Percentiles rank a stretch among this genome's conserved stretches.
These are phyloP conservation scores for Spathaspora arborariae DNA, from an alignment of 805 yeast species.

Conservation along the genomic window DNA sequence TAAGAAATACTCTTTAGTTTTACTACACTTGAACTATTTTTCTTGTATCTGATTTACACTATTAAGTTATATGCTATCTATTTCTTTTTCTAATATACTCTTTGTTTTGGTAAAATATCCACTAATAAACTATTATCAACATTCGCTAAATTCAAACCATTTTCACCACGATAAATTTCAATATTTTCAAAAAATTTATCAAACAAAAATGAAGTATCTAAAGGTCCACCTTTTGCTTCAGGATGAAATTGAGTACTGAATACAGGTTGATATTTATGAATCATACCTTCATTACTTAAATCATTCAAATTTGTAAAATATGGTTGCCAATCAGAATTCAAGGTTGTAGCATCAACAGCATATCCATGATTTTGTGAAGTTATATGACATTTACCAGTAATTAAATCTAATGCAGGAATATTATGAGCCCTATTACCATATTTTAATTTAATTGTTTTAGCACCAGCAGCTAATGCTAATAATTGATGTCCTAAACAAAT, in stretches of 20 bases:
- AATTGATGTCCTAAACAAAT: slow-evolving; percentile 98
- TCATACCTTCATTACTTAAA: slow-evolving; percentile 97
- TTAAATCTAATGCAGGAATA: slow-evolving; percentile 89
- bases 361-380: slow-evolving; percentile 99
- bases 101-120: slow-evolving; percentile 61
- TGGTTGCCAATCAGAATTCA: slow-evolving; percentile 72
- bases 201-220: slow-evolving; percentile 85
- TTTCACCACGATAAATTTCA: slow-evolving; percentile 42
- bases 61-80: not conserved
- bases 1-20: too few species aligned
- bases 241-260: slow-evolving; percentile 99
- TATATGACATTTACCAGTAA: slow-evolving; percentile 92
- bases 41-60: too few species aligned
- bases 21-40: too few species aligned
- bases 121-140: slow-evolving; percentile 50
- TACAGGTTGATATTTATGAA: slow-evolving; percentile 79
- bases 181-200: slow-evolving; percentile 83
- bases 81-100: slow-evolving; percentile 51
- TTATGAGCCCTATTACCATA: slow-evolving; percentile 99
- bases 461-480: slow-evolving; percentile 92
- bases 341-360: slow-evolving; percentile 83
- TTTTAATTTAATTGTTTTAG: slow-evolving; percentile 85
- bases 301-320: slow-evolving; percentile 93
- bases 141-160: slow-evolving; percentile 40
- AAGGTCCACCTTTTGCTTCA: slow-evolving; percentile 98